Percentiles rank a stretch among this genome's conserved stretches.
Conservation (phyloP, 768 basidiomycete species). For the Mycena latifolia region DNA sequence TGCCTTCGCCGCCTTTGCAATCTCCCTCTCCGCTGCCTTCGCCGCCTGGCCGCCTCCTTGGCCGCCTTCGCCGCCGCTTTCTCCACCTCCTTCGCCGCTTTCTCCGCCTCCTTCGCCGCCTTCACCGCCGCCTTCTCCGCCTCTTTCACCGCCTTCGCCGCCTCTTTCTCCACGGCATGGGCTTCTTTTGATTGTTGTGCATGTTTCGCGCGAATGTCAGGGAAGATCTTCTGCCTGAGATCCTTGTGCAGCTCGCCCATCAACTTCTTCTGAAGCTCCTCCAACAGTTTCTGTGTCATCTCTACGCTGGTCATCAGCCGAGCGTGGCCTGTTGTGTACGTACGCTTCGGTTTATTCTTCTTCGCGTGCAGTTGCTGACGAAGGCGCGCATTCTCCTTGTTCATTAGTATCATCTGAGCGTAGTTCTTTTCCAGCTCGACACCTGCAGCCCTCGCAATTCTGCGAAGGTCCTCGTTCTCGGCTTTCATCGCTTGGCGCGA, state of each 20-base stretch:
- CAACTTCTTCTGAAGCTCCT: constrained; percentile 4
- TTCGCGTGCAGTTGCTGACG: too few relatives aligned
- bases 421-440: constrained; percentile 9
- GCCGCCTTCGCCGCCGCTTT: constrained; percentile 3
- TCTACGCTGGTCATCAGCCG: constrained; percentile 5
- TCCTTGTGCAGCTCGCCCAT: neutral
- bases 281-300: neutral
- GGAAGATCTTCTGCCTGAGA: neutral
- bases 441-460: constrained; percentile 1
- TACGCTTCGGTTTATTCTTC: constrained; percentile 5
- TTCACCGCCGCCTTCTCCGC: constrained; percentile 1
- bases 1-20: too few relatives aligned
- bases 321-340: constrained; percentile 4
- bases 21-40: too few relatives aligned
- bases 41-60: too few relatives aligned
- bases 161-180: too few relatives aligned
- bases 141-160: too few relatives aligned
- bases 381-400: too few relatives aligned
- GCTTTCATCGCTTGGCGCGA: constrained; percentile 2
- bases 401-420: too few relatives aligned
- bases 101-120: too few relatives aligned
- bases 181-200: neutral
- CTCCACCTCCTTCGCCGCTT: constrained; percentile 3
- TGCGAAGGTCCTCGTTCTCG: constrained; percentile 7
- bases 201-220: neutral